Evolutionary conservation across 192 early-diverging fungal genomes (phyloP).

Genomic region (Backusella australiensis): DNA sequence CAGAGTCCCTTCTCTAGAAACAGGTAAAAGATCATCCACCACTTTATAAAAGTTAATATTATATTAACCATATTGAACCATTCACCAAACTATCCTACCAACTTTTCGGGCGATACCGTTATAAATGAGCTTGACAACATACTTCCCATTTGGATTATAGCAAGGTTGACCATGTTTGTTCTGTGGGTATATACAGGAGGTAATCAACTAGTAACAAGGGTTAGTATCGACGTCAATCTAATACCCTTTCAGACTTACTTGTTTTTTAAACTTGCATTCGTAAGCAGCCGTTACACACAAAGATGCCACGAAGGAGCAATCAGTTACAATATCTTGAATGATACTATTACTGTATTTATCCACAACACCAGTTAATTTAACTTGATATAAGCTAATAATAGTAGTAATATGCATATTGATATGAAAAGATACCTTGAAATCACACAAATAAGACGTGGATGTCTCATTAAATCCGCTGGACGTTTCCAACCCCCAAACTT

Average conservation of each 20-base stretch:
- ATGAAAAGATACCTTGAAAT: slow-evolving; percentile 45
- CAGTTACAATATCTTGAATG: slow-evolving; percentile 86
- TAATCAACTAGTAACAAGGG: slow-evolving; percentile 59
- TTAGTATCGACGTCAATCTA: not conserved
- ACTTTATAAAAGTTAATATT: slow-evolving; percentile 37
- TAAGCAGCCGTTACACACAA: slow-evolving; percentile 83
- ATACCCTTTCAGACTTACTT: slow-evolving; percentile 42
- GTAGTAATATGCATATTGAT: not conserved
- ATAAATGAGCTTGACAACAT: slow-evolving; percentile 79
- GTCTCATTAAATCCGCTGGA: slow-evolving; percentile 66
- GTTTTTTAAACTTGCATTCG: slow-evolving; percentile 68
- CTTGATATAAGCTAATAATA: not conserved
- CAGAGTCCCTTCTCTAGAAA: slow-evolving; percentile 65
- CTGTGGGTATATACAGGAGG: slow-evolving; percentile 86
- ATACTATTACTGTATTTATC: slow-evolving; percentile 49
- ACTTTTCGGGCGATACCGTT: slow-evolving; percentile 87
- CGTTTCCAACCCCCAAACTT: slow-evolving; percentile 84
- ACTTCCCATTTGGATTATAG: slow-evolving; percentile 88
- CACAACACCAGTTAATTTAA: not conserved
- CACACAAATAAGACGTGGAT: slow-evolving; percentile 65
- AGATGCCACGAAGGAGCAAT: slow-evolving; percentile 95
- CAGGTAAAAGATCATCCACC: slow-evolving; percentile 86
- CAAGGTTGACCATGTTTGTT: slow-evolving; percentile 63
- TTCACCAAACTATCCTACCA: slow-evolving; percentile 12
- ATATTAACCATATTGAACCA: too few species aligned